Conservation (phyloP, 495 filamentous ascomycete species). For the Penicillium canariense region DNA sequence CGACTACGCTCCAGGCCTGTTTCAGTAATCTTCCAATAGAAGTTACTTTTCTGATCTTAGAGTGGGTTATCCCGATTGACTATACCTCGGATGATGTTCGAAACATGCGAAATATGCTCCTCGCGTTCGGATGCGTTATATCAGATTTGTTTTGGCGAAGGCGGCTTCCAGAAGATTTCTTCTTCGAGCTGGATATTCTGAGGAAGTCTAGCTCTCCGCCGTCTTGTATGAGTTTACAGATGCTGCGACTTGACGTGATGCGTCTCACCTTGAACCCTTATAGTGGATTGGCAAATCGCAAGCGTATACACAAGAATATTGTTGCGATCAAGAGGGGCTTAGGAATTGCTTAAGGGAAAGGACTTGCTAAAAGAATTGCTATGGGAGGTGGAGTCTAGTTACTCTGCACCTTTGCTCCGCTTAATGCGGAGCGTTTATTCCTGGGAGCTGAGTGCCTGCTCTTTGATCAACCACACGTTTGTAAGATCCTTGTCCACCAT, state of each 20-base stretch:
- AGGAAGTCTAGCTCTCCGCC: background rate
- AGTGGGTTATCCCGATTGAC: conserved; percentile 1
- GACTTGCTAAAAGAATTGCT: background rate
- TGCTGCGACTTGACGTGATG: conserved; percentile 5
- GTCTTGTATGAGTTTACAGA: conserved; percentile 1
- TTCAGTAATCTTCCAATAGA: conserved; percentile 7
- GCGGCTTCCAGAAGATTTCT: conserved; percentile 4
- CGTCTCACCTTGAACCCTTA: conserved; percentile 4
- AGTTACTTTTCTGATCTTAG: conserved; percentile 6
- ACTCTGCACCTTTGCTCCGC: background rate
- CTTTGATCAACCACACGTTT: background rate
- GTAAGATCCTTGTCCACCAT: background rate
- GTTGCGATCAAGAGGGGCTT: conserved; percentile 5
- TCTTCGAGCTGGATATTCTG: conserved; percentile 7
- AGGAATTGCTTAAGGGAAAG: background rate
- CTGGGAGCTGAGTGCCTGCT: background rate
- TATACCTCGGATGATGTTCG: conserved; percentile 2
- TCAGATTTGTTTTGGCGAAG: conserved; percentile 10
- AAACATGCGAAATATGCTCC: conserved; percentile 11
- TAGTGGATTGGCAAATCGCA: conserved; percentile 8
- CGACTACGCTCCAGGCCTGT: background rate
- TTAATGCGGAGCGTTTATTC: background rate
- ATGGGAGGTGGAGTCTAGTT: background rate
- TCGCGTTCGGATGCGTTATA: conserved; percentile 8
- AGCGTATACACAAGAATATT: conserved; percentile 6